Conservation (phyloP, 2,329 filamentous ascomycete genomes). For the Neofusicoccum sp. region DNA sequence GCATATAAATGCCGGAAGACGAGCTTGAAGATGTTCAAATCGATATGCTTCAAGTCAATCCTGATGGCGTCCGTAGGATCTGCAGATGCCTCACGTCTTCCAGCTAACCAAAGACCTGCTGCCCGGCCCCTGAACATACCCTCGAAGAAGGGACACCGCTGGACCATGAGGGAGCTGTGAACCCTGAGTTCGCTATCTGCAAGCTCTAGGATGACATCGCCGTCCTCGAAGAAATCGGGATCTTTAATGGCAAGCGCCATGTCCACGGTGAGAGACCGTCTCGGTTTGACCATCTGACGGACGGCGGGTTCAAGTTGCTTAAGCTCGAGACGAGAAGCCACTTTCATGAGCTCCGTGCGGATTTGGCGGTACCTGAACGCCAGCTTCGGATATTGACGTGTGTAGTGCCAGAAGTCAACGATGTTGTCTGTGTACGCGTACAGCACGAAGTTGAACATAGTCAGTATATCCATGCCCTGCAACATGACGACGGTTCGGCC, state of each 20-base stretch:
- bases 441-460: constrained; percentile 73
- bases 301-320: constrained; percentile 71
- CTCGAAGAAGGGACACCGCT: constrained; percentile 88
- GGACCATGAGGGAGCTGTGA: constrained; percentile 77
- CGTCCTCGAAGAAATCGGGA: constrained; percentile 69
- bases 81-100: constrained; percentile 55
- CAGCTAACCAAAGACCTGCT: constrained; percentile 76
- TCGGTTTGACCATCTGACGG: constrained; percentile 67
- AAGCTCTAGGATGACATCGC: constrained; percentile 76
- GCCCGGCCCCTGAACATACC: constrained; percentile 88
- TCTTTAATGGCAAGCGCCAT: constrained; percentile 69
- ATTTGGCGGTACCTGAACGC: constrained; percentile 76
- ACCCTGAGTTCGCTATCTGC: constrained; percentile 67
- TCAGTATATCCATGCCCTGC: constrained; percentile 69
- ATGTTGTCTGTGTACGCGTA: constrained; percentile 79
- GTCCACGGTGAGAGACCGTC: constrained; percentile 65
- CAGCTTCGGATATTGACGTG: constrained; percentile 61
- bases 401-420: constrained; percentile 84
- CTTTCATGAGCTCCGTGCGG: constrained; percentile 80
- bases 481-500: constrained; percentile 63
- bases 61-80: constrained; percentile 54
- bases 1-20: constrained; percentile 81
- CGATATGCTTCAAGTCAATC: constrained; percentile 81
- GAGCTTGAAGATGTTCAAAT: constrained; percentile 69
- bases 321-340: constrained; percentile 72